Base-by-base conservation (phyloP, 371 early-diverging fungal species). In the Saksenaea oblongispora region DNA sequence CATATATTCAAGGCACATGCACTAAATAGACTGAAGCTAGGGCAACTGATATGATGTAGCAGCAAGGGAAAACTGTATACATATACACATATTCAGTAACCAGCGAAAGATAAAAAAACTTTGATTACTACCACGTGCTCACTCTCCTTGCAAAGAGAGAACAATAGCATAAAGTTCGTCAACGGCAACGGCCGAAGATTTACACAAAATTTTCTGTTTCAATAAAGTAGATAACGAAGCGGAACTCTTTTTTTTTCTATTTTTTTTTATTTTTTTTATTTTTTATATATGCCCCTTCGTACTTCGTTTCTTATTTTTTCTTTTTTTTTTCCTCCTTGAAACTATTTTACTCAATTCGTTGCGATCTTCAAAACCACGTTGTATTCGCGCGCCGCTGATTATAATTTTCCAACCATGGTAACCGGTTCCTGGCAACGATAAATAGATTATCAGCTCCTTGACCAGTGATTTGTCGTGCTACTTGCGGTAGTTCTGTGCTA, bases 1-100 rank as follows among this genome's bases (percentile, higher is more conserved):
- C 51, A 47, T 47, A 47, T 47, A 47, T 47, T 47, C 24, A 47
- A 47, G 24, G 51, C 51, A 47, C 51, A 47, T 47, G 51, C 22
- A 47, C 51, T 22, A 47, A 47, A 22, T 47, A 47, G 51, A 22
- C 24, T 22, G 22, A 47, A 18, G 10, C 22, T 39, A 39, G 24
- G 22, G 51, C 24, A 47, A 47, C 51, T 47, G 18, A 10, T 26
- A 47, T 47, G n/a, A 1, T 47, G 22, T 47, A 47, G 10, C 51
- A 22, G 3, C 51, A 47, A 22, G 51, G 2, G 22, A 47, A 44
- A 47, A 47, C 22, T 22, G 10, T 47, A 47, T 47, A 17, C 31
- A 31, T 31, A 31, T 47, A 24, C 51, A 47, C n/a, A 18, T 18
- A 47, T 47, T 47, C 51, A 47, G 22, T 22, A 11, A 39, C 8